Conservation (phyloP, 176 grass and related monocot genomes). For the Panicum miliaceum region DNA sequence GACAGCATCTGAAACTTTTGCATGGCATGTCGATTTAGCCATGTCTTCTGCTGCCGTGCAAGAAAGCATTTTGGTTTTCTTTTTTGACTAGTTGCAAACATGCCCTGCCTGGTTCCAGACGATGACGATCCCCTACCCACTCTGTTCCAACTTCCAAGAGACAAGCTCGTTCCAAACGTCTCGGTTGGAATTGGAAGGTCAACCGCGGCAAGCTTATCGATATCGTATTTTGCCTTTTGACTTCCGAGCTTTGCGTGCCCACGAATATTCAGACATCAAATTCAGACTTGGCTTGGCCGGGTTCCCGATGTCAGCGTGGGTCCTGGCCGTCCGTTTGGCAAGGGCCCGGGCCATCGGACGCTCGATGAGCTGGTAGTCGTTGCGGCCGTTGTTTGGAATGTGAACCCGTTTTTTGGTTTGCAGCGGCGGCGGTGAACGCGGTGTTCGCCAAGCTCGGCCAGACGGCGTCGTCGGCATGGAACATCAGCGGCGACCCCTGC, state of each 20-base stretch:
- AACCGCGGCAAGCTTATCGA: neutral
- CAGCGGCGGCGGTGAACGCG: constrained; percentile 75
- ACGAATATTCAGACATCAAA: neutral
- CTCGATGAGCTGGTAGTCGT: neutral
- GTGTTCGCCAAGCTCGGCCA: constrained; percentile 57
- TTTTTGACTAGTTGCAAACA: neutral
- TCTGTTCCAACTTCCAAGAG: neutral
- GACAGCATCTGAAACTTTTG: neutral
- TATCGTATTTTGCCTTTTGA: neutral
- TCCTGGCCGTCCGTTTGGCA: neutral
- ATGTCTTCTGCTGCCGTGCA: neutral
- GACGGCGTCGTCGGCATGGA: constrained; percentile 61
- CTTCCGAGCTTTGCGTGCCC: neutral
- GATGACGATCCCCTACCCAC: neutral
- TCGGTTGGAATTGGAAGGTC: neutral
- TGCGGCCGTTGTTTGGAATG: neutral
- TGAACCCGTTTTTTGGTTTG: neutral
- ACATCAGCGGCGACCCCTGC: constrained; percentile 89
- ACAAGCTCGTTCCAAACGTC: neutral
- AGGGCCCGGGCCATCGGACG: neutral
- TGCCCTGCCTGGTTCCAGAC: neutral
- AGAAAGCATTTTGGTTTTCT: neutral
- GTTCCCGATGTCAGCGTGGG: neutral
- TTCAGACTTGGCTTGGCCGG: neutral
- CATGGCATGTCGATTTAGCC: neutral